Conservation (phyloP, 2,329 filamentous ascomycete genomes). For the Cladobotryum mycophilum region DNA sequence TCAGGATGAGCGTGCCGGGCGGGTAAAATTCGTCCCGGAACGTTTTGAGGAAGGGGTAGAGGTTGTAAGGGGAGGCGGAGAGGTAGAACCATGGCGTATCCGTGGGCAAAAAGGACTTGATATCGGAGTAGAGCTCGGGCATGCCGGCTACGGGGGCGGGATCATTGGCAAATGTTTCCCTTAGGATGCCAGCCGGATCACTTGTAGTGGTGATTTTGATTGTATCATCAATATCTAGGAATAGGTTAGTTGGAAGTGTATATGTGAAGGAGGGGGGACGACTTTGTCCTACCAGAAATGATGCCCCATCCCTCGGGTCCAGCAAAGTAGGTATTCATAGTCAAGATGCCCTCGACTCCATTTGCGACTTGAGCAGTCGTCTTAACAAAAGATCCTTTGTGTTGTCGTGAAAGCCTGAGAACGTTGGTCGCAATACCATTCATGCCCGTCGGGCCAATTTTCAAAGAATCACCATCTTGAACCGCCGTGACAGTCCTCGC, state of each 20-base stretch:
- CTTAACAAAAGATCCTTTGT: conserved; percentile 40
- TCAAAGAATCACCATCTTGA: conserved; percentile 44
- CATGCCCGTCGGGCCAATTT: conserved; percentile 62
- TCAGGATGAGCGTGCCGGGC: conserved; percentile 72
- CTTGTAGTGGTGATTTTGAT: conserved; percentile 87
- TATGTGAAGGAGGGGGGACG: background rate
- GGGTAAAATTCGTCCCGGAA: conserved; percentile 71
- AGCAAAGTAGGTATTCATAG: conserved; percentile 68
- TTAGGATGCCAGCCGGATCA: conserved; percentile 72
- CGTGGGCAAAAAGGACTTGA: conserved; percentile 47
- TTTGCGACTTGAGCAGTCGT: conserved; percentile 44
- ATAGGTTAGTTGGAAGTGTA: background rate
- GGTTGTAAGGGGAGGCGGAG: conserved; percentile 87
- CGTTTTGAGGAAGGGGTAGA: conserved; percentile 76
- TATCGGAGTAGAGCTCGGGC: conserved; percentile 71
- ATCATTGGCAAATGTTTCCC: conserved; percentile 74
- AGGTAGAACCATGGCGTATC: conserved; percentile 85
- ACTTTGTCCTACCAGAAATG: conserved; percentile 55
- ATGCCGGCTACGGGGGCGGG: conserved; percentile 70
- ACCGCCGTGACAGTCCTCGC: conserved; percentile 61
- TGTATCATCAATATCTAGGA: conserved; percentile 80
- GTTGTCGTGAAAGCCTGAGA: conserved; percentile 39
- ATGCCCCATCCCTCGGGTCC: conserved; percentile 76
- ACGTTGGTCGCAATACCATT: conserved; percentile 67
- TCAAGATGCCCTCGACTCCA: conserved; percentile 47